phyloP scores from a whole-genome alignment of 2,329 filamentous ascomycete genomes.

The Fusarium kyushuense region DNA sequence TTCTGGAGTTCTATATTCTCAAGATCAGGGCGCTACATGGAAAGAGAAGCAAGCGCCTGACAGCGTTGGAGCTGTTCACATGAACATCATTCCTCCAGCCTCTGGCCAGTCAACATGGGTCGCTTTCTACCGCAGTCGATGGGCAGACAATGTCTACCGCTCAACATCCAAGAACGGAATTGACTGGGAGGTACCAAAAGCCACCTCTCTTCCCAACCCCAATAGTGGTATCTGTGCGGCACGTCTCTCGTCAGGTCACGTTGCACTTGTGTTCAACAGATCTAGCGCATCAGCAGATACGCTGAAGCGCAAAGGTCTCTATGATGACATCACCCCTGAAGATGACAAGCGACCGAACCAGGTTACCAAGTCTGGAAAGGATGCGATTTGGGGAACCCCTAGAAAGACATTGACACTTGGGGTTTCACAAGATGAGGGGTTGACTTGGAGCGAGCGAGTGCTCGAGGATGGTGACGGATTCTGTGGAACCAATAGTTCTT shows the following conservation, averaged over 20 bases:
- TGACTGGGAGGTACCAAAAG: constrained; percentile 53
- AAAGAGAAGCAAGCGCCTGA: constrained; percentile 53
- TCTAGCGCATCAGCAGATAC: constrained; percentile 51
- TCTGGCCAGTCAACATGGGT: constrained; percentile 48
- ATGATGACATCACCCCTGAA: constrained; percentile 59
- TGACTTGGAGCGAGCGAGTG: constrained; percentile 54
- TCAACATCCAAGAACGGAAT: constrained; percentile 56
- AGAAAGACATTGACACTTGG: constrained; percentile 52
- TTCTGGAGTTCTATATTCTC: constrained; percentile 54
- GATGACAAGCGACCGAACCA: constrained; percentile 57
- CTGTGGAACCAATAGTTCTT: constrained; percentile 60
- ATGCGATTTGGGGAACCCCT: constrained; percentile 59
- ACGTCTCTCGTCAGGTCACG: constrained; percentile 51
- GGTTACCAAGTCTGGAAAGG: constrained; percentile 51
- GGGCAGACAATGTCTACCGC: constrained; percentile 59
- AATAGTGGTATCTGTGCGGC: constrained; percentile 58
- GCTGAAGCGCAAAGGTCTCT: constrained; percentile 55
- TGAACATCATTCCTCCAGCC: constrained; percentile 55
- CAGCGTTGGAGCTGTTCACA: constrained; percentile 57
- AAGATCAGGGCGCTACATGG: constrained; percentile 56
- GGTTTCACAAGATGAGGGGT: constrained; percentile 53
- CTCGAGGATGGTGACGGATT: constrained; percentile 60
- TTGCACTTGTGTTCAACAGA: constrained; percentile 57
- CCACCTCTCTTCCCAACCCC: constrained; percentile 57
- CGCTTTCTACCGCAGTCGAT: constrained; percentile 57